Conservation (phyloP, 148 eudicot genomes). For the Cornus suecica region DNA sequence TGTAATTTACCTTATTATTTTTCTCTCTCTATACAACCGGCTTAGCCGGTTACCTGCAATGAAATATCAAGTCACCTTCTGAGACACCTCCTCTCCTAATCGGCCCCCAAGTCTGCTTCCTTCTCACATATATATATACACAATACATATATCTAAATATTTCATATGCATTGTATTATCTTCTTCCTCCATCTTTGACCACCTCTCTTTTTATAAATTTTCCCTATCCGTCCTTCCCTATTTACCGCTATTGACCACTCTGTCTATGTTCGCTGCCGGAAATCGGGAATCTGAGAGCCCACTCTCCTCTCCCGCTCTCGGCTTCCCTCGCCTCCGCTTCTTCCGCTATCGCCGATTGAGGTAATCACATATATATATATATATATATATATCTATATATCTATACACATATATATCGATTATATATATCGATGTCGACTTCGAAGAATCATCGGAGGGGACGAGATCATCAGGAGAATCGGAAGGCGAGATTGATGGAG, state of each 20-base stretch:
- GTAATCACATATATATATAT: neutral
- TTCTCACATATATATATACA: neutral
- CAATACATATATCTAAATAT: neutral
- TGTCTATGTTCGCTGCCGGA: conserved; percentile 35
- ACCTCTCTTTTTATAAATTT: neutral
- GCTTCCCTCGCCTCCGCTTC: conserved; percentile 36
- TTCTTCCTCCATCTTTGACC: neutral
- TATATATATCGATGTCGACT: conserved; percentile 32
- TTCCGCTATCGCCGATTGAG: conserved; percentile 46
- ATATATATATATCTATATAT: neutral
- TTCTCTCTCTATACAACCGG: conserved; percentile 7
- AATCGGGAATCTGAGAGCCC: conserved; percentile 28
- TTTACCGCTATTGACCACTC: conserved; percentile 3
- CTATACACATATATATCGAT: neutral
- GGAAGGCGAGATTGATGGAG: conserved; percentile 27
- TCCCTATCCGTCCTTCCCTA: neutral
- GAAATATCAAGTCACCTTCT: neutral
- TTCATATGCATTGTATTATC: neutral
- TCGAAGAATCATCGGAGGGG: conserved; percentile 33
- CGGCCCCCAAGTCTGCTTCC: neutral
- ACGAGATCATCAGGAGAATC: conserved; percentile 17
- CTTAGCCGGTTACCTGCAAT: neutral
- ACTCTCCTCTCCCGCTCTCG: conserved; percentile 28
- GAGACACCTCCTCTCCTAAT: neutral
- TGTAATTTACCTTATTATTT: no score